Percentiles rank a stretch among this genome's conserved stretches.
phyloP scores from a whole-genome alignment of 208 protist genomes.

The Trypanosoma mega region DNA sequence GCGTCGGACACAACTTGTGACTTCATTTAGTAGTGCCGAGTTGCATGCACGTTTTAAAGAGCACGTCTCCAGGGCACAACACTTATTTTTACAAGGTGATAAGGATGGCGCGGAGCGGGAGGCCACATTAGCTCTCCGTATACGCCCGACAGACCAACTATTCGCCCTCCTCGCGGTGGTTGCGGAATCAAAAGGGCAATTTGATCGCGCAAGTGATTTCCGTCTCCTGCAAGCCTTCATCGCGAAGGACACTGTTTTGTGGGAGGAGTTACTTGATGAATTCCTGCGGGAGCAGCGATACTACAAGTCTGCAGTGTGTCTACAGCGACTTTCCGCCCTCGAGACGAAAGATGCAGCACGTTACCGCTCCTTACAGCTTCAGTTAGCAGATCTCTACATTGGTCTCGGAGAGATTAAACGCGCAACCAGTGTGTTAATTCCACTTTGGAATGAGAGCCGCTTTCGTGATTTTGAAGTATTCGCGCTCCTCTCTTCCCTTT shows the following conservation, averaged over 20 bases:
- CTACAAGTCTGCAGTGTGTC: slow-evolving; percentile 86
- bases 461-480: slow-evolving; percentile 89
- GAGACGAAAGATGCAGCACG: slow-evolving; percentile 51
- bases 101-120: slow-evolving; percentile 56
- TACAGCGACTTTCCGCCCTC: slow-evolving; percentile 74
- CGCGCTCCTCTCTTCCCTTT: slow-evolving; percentile 78
- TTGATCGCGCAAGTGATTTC: slow-evolving; percentile 85
- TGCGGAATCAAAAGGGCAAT: slow-evolving; percentile 77
- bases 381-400: slow-evolving; percentile 84
- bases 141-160: slow-evolving; percentile 76
- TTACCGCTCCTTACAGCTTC: slow-evolving; percentile 77
- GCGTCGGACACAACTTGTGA: slow-evolving; percentile 2
- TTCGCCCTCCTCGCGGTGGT: slow-evolving; percentile 83
- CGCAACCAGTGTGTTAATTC: slow-evolving; percentile 62
- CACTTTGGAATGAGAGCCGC: slow-evolving; percentile 75
- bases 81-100: slow-evolving; percentile 63
- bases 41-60: slow-evolving; percentile 60
- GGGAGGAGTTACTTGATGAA: slow-evolving; percentile 86
- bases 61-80: slow-evolving; percentile 67
- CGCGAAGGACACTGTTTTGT: slow-evolving; percentile 68
- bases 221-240: slow-evolving; percentile 86
- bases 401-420: slow-evolving; percentile 79
- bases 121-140: slow-evolving; percentile 68
- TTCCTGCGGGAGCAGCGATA: slow-evolving; percentile 78
- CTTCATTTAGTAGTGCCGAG: slow-evolving; percentile 42